Evolutionary conservation across 352 stramenopile species (phyloP), one percentile per base, ranked within the genome.

Genomic region (Globisporangium irregulare): DNA sequence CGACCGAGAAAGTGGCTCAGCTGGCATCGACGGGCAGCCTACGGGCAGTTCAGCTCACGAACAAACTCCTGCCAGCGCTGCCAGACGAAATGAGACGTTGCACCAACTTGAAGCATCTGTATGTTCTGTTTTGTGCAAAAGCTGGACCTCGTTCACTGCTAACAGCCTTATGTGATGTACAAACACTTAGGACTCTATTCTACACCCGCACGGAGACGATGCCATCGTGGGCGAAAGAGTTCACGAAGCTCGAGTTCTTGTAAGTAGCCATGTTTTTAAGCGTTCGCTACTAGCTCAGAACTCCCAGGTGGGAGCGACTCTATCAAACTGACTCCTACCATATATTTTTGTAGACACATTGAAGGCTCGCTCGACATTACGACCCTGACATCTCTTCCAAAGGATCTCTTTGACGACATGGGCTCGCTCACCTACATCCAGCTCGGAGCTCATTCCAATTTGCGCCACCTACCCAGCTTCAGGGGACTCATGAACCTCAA

Each of bases 41-140:
- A 2, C 54, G 73, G 18, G 76, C 71, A 2, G 14, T 80, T 18
- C 69, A 80, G 27, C 3, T 84, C 34, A 64, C 80, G 7, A 84
- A 84, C 50, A 64, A 68, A 2, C 55, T 48, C 1, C 51, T 84
- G 0, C 25, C 36, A 4, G 51, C 38, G 20, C 53, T 79, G 29
- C 76, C 76, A 0, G 59, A 78, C 5, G 41, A 65, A 18, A 27
- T 80, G 22, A 62, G 61, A 8, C 56, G 36, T 9, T 81, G 74
- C 58, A 64, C 50, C 9, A 63, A 62, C 20, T 38, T 80, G 0
- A 76, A 73, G 15, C 73, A 78, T 57, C 38, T 81, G 76, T 78
- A 54, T 7, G 12, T 9, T 14, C 29, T 15, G 24, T 18, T 56
- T 32, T 56, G n/a, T 24, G n/a, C 8, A 2, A 43, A 15, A 5